Conservation (phyloP, 345 rosid species). For the Adansonia digitata region DNA sequence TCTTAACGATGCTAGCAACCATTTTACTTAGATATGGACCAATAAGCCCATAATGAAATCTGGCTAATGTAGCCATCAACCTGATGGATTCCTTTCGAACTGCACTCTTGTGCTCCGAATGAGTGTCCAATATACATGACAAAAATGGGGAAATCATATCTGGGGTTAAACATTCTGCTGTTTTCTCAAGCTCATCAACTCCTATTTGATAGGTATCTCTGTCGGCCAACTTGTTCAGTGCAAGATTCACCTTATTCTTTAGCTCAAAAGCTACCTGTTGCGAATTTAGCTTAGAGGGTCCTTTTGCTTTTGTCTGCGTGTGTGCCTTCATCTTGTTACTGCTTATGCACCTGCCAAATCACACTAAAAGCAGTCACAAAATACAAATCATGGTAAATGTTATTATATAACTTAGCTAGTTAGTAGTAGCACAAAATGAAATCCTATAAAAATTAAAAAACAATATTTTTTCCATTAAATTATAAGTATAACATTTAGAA, state of each 20-base stretch:
- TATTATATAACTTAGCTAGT: neutral
- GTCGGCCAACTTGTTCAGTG: constrained; percentile 83
- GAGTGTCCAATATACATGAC: constrained; percentile 75
- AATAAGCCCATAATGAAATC: constrained; percentile 42
- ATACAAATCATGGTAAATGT: too few species aligned
- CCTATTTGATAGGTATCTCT: constrained; percentile 83
- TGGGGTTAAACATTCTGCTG: constrained; percentile 48
- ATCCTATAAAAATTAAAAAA: neutral
- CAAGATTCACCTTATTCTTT: constrained; percentile 61
- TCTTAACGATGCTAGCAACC: constrained; percentile 67
- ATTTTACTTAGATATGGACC: constrained; percentile 60
- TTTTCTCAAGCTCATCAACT: constrained; percentile 72
- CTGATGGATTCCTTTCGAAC: constrained; percentile 72
- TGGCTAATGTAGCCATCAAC: constrained; percentile 58
- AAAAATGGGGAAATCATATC: constrained; percentile 60
- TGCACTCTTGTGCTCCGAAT: constrained; percentile 60
- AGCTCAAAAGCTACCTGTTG: constrained; percentile 61
- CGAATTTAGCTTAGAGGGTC: constrained; percentile 34
- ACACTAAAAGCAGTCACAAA: neutral
- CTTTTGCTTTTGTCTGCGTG: constrained; percentile 37
- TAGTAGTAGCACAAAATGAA: neutral
- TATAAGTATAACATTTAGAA: neutral
- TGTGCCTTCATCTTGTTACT: constrained; percentile 40
- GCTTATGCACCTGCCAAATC: neutral
- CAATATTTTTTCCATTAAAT: neutral